phyloP scores from a whole-genome alignment of 2,329 filamentous ascomycete species.

The Allantophomopsis cytisporea region DNA sequence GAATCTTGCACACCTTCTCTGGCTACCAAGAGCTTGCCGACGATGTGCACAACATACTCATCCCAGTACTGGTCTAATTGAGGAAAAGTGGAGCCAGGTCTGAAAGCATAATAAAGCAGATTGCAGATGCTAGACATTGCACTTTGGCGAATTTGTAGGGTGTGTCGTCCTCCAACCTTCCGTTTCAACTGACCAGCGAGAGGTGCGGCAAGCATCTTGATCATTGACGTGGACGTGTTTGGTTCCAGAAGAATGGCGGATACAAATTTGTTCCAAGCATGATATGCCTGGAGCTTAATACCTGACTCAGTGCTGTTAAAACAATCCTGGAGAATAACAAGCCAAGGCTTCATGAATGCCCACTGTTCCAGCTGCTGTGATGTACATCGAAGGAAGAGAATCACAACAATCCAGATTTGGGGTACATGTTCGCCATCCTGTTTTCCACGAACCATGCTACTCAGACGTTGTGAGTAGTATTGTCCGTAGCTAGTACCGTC shows the following conservation, averaged over 20 bases:
- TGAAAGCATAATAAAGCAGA: conserved; percentile 71
- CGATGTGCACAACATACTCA: conserved; percentile 51
- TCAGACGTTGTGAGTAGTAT: conserved; percentile 54
- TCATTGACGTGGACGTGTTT: conserved; percentile 35
- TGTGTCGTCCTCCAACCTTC: conserved; percentile 40
- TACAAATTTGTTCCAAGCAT: conserved; percentile 76
- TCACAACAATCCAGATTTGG: conserved; percentile 76
- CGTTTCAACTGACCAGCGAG: conserved; percentile 56
- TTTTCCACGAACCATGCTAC: conserved; percentile 51
- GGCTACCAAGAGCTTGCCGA: conserved; percentile 38
- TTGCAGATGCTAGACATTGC: conserved; percentile 63
- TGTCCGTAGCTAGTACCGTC: conserved; percentile 40
- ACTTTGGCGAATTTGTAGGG: conserved; percentile 39
- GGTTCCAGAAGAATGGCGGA: conserved; percentile 58
- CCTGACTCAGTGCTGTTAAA: conserved; percentile 66
- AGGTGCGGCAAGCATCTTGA: conserved; percentile 54
- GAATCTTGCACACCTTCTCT: conserved; percentile 27
- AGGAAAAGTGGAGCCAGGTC: conserved; percentile 49
- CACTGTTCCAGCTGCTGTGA: conserved; percentile 48
- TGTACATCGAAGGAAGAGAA: conserved; percentile 58
- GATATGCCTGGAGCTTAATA: conserved; percentile 64
- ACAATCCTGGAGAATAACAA: conserved; percentile 66
- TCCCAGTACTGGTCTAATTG: conserved; percentile 72
- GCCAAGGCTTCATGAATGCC: conserved; percentile 61
- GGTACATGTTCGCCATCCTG: conserved; percentile 56